Conservation (phyloP, 495 filamentous ascomycete species). For the Penicillium roqueforti region DNA sequence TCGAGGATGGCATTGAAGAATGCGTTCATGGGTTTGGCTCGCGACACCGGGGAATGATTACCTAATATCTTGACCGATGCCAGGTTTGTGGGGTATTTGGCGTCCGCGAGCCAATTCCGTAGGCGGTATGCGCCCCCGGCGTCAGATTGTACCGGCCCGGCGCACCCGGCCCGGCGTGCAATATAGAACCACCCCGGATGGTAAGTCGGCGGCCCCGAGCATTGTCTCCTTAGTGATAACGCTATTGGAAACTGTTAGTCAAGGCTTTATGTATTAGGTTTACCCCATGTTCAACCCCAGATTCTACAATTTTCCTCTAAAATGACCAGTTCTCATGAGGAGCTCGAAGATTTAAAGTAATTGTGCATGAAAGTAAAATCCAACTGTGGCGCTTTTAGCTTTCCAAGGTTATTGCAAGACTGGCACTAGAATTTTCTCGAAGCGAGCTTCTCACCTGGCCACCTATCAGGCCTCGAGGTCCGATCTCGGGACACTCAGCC, state of each 20-base stretch:
- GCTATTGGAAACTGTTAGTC: neutral
- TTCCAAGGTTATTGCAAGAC: neutral
- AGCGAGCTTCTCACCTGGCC: neutral
- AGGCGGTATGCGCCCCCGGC: neutral
- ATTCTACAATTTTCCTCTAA: neutral
- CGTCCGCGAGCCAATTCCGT: neutral
- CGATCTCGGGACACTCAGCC: neutral
- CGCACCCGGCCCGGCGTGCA: constrained; percentile 8
- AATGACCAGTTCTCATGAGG: too few species aligned
- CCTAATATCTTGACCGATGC: constrained; percentile 5
- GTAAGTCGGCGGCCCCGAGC: too few species aligned
- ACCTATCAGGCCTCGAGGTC: neutral
- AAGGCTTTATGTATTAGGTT: neutral
- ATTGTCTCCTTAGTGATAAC: neutral
- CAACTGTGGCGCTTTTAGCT: neutral
- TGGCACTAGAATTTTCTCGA: neutral
- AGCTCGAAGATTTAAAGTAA: neutral
- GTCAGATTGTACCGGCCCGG: constrained; percentile 1
- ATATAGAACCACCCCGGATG: too few species aligned
- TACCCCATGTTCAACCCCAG: constrained; percentile 4
- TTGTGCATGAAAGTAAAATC: neutral
- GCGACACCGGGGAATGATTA: neutral
- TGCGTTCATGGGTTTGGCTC: neutral
- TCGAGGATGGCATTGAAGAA: neutral
- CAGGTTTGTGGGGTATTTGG: constrained; percentile 1